phyloP scores from a whole-genome alignment of 257 asterid species.

The Petunia secreta region DNA sequence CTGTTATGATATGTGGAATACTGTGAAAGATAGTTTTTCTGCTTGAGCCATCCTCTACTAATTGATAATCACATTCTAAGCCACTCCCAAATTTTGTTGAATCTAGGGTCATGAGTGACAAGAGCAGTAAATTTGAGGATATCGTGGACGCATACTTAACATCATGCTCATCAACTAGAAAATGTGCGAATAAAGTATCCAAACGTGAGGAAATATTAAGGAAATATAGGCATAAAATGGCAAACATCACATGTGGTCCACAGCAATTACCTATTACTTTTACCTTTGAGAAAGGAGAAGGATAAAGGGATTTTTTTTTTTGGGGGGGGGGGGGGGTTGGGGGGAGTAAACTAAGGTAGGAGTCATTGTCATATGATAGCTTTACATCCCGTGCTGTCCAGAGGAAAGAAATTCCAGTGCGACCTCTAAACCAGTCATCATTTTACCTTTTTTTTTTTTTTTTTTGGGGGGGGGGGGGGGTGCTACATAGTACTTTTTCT shows the following conservation, averaged over 20 bases:
- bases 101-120: slow-evolving; percentile 50
- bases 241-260: no score
- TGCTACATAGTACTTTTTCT: slow-evolving; percentile 6
- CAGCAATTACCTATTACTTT: neutral
- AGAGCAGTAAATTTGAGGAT: slow-evolving; percentile 72
- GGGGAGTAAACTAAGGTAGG: neutral
- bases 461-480: neutral
- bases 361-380: neutral
- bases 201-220: no score
- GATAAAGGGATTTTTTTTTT: neutral
- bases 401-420: neutral
- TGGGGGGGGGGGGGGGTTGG: neutral
- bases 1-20: slow-evolving; percentile 9
- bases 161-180: neutral
- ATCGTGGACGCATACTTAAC: slow-evolving; percentile 87
- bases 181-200: no score
- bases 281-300: neutral
- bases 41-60: neutral
- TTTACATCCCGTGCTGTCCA: neutral
- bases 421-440: neutral
- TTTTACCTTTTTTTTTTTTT: neutral
- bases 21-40: neutral
- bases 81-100: neutral
- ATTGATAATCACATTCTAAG: slow-evolving; percentile 5
- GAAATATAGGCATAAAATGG: no score